Conservation (phyloP, 2,329 filamentous ascomycete genomes). For the Trichoderma breve region DNA sequence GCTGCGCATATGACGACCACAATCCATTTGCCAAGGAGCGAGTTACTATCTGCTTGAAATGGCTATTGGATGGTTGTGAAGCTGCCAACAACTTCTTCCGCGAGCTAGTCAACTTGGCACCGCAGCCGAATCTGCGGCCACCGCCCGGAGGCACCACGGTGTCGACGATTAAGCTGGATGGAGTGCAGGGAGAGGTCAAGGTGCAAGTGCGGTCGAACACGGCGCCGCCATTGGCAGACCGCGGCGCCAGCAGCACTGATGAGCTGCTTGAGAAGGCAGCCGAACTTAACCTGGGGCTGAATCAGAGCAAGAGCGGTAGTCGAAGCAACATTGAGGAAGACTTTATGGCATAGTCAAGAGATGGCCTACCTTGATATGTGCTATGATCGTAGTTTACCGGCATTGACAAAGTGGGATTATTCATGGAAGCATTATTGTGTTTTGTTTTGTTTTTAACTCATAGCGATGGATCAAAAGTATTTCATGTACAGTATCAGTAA, state of each 20-base stretch:
- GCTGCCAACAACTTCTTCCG: conserved; percentile 71
- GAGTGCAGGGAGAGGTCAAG: conserved; percentile 55
- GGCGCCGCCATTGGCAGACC: conserved; percentile 25
- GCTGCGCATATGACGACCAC: conserved; percentile 86
- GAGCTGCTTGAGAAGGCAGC: conserved; percentile 46
- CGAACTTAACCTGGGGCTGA: conserved; percentile 39
- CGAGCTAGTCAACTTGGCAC: conserved; percentile 53
- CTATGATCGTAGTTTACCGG: background rate
- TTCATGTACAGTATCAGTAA: background rate
- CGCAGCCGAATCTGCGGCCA: conserved; percentile 40
- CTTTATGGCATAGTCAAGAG: conserved; percentile 40
- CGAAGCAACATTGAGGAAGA: conserved; percentile 42
- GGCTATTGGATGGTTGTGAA: conserved; percentile 70
- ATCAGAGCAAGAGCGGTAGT: background rate
- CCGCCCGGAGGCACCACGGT: conserved; percentile 36
- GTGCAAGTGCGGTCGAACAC: conserved; percentile 48
- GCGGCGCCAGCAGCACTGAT: conserved; percentile 29
- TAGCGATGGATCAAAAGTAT: background rate
- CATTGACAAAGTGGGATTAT: background rate
- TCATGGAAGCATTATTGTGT: background rate
- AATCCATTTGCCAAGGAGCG: conserved; percentile 94
- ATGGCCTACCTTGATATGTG: background rate
- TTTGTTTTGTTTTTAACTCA: background rate
- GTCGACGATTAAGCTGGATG: conserved; percentile 52
- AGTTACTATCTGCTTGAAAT: conserved; percentile 84